phyloP scores from a whole-genome alignment of 2,329 filamentous ascomycete genomes.

The Exophiala alcalophila region DNA sequence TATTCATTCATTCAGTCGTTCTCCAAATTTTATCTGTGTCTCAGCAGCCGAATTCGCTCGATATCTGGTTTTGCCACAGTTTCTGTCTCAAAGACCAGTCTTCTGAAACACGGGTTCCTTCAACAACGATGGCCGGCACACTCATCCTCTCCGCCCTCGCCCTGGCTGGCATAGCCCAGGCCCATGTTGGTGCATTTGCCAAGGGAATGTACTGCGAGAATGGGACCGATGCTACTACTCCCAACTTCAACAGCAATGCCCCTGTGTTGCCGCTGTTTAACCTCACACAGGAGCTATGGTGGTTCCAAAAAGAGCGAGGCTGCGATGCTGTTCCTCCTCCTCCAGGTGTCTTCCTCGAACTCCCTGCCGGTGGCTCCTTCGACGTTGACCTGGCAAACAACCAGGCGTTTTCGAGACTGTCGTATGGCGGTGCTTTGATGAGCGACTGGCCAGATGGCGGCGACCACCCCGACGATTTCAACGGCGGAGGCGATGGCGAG shows the following conservation, averaged over 20 bases:
- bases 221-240: slow-evolving; percentile 32
- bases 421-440: slow-evolving; percentile 40
- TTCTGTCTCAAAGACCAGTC: slow-evolving; percentile 4
- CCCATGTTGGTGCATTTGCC: slow-evolving; percentile 40
- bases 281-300: slow-evolving; percentile 48
- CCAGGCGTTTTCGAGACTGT: slow-evolving; percentile 49
- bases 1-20: slow-evolving; percentile 7
- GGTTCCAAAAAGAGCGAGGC: slow-evolving; percentile 51
- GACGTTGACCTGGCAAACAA: slow-evolving; percentile 53
- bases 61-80: slow-evolving; percentile 12
- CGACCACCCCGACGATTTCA: slow-evolving; percentile 48
- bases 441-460: slow-evolving; percentile 50
- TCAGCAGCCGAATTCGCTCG: slow-evolving; percentile 8
- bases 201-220: slow-evolving; percentile 44
- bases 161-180: slow-evolving; percentile 29
- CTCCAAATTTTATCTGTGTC: slow-evolving; percentile 4
- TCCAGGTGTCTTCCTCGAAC: slow-evolving; percentile 41
- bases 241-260: slow-evolving; percentile 46
- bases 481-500: slow-evolving; percentile 36
- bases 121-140: slow-evolving; percentile 10
- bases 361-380: slow-evolving; percentile 51
- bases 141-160: slow-evolving; percentile 11
- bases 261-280: slow-evolving; percentile 49
- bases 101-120: slow-evolving; percentile 1
- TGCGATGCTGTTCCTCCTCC: slow-evolving; percentile 44